phyloP scores from a whole-genome alignment of 306 rosid species.

The Dryas drummondii region DNA sequence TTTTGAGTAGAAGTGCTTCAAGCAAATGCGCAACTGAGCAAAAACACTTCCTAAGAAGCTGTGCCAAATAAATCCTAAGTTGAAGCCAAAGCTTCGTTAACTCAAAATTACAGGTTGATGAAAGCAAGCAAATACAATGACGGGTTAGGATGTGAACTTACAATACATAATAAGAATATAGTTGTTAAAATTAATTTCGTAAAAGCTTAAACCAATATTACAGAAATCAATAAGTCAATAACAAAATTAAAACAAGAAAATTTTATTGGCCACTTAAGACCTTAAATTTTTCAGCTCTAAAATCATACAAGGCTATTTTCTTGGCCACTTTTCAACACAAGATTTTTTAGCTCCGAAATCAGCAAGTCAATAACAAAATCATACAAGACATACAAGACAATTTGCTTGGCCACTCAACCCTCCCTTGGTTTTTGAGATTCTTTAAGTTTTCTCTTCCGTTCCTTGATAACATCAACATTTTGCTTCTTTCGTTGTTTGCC shows the following conservation, averaged over 20 bases:
- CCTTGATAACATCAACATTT: conserved; percentile 37
- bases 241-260: background rate
- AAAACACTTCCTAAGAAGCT: too few relatives aligned
- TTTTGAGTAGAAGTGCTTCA: too few relatives aligned
- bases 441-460: conserved; percentile 62
- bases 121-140: too few relatives aligned
- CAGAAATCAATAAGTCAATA: background rate
- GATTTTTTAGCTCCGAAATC: background rate
- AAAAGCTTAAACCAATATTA: background rate
- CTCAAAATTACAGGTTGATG: too few relatives aligned
- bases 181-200: too few relatives aligned
- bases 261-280: background rate
- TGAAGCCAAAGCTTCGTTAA: too few relatives aligned
- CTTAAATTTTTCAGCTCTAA: too few relatives aligned
- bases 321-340: background rate
- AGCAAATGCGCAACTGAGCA: too few relatives aligned
- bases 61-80: too few relatives aligned
- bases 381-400: background rate
- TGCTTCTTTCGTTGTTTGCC: conserved; percentile 57
- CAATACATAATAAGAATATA: too few relatives aligned
- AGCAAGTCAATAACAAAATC: background rate
- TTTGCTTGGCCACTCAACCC: conserved; percentile 18
- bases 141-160: too few relatives aligned
- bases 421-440: conserved; percentile 41
- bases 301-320: background rate